Evolutionary conservation across 2,329 filamentous ascomycete genomes (phyloP).

Genomic region (Stemphylium beticola): DNA sequence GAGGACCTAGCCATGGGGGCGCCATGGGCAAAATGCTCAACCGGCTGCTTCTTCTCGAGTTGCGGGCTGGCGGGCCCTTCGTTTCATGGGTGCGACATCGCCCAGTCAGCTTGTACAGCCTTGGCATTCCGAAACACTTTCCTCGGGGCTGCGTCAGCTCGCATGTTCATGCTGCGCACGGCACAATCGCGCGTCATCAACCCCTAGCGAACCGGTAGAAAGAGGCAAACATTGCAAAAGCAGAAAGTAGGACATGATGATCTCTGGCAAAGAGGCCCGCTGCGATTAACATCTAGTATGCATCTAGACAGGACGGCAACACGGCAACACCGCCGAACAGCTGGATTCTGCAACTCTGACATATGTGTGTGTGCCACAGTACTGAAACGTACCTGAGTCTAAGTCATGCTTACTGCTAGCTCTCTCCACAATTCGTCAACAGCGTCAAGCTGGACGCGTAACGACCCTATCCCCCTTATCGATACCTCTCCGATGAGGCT

Average conservation of each 20-base stretch:
- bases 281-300: not conserved
- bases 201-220: not conserved
- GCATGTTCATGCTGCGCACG: constrained; percentile 6
- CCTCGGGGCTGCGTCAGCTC: constrained; percentile 28
- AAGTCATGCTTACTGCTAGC: constrained; percentile 25
- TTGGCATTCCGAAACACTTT: constrained; percentile 36
- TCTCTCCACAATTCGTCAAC: constrained; percentile 40
- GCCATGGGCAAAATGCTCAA: constrained; percentile 1
- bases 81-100: constrained; percentile 28
- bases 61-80: constrained; percentile 12
- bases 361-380: constrained; percentile 9
- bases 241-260: not conserved
- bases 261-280: not conserved
- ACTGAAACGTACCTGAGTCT: constrained; percentile 30
- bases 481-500: constrained; percentile 21
- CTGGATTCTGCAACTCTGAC: constrained; percentile 4
- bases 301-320: not conserved
- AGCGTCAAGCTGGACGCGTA: constrained; percentile 42
- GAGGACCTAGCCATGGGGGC: constrained; percentile 23
- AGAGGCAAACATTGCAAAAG: not conserved
- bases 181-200: constrained; percentile 16
- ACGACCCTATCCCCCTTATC: constrained; percentile 31
- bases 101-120: constrained; percentile 23
- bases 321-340: not conserved
- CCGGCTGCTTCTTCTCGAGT: constrained; percentile 13